phyloP scores from a whole-genome alignment of 176 grass and related monocot species.

The Thinopyrum elongatum region DNA sequence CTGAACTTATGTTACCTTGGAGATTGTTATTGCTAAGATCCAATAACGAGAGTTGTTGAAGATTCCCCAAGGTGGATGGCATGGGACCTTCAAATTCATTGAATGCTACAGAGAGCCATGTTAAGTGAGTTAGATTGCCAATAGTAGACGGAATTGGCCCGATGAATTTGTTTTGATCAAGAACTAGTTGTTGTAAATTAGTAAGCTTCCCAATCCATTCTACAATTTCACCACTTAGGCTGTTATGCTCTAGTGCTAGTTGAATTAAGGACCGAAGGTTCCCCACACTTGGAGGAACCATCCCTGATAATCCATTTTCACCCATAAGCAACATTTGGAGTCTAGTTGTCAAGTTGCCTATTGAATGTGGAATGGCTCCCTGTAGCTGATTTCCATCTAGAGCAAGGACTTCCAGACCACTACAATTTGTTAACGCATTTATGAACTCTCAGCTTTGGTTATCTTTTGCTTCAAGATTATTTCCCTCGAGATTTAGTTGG shows the following conservation, averaged over 20 bases:
- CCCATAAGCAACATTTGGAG: slow-evolving; percentile 16
- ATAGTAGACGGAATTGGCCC: slow-evolving; percentile 31
- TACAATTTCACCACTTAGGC: slow-evolving; percentile 32
- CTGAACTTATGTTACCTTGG: slow-evolving; percentile 4
- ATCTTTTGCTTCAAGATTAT: slow-evolving; percentile 17
- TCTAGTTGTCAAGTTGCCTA: slow-evolving; percentile 17
- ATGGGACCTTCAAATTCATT: slow-evolving; percentile 41
- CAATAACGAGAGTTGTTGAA: slow-evolving; percentile 1
- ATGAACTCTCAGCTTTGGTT: slow-evolving; percentile 31
- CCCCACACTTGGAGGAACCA: slow-evolving; percentile 13
- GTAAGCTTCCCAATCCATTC: slow-evolving; percentile 34
- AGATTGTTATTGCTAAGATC: slow-evolving; percentile 46
- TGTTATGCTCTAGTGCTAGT: slow-evolving; percentile 24
- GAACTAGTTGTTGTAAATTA: slow-evolving; percentile 5
- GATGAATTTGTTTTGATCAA: slow-evolving; percentile 33
- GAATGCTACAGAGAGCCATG: neutral
- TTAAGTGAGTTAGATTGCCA: slow-evolving; percentile 38
- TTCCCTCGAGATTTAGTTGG: neutral
- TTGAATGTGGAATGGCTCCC: slow-evolving; percentile 14
- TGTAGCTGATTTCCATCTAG: slow-evolving; percentile 19
- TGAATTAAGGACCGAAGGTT: slow-evolving; percentile 17
- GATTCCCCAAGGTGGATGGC: slow-evolving; percentile 28
- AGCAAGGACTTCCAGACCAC: slow-evolving; percentile 5
- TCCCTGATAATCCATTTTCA: slow-evolving; percentile 8
- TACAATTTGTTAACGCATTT: slow-evolving; percentile 24